Evolutionary conservation across 2,329 filamentous ascomycete genomes (phyloP).

Genomic region (Xylaria sp.): DNA sequence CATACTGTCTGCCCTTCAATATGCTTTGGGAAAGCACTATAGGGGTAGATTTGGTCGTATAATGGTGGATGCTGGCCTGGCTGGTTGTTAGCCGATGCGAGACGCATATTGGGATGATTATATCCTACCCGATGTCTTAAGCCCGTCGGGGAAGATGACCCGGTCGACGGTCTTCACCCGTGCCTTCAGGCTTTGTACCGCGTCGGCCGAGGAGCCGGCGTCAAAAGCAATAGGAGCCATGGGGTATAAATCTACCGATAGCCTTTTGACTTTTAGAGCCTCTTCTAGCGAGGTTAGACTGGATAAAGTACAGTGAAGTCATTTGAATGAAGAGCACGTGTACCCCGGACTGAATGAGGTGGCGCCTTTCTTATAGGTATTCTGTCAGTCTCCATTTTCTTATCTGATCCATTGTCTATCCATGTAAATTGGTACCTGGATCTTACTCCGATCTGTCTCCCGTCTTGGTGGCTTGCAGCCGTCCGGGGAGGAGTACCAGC

Average conservation of each 20-base stretch:
- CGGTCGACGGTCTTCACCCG: conserved; percentile 44
- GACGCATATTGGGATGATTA: background rate
- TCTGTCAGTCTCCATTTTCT: conserved; percentile 15
- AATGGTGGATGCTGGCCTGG: conserved; percentile 75
- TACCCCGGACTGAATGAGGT: conserved; percentile 12
- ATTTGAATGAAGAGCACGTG: conserved; percentile 21
- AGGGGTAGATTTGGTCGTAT: conserved; percentile 69
- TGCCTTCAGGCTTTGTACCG: conserved; percentile 41
- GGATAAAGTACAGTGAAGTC: background rate
- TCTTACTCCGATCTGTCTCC: conserved; percentile 13
- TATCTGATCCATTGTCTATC: conserved; percentile 21
- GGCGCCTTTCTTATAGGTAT: conserved; percentile 29
- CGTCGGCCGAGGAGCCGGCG: conserved; percentile 35
- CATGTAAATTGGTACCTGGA: conserved; percentile 4
- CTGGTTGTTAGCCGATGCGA: conserved; percentile 40
- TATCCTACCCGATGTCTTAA: conserved; percentile 61
- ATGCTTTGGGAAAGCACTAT: conserved; percentile 71
- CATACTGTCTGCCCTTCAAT: conserved; percentile 75
- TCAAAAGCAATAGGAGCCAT: conserved; percentile 47
- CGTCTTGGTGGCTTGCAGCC: conserved; percentile 7
- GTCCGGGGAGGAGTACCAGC: background rate
- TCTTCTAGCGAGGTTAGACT: background rate
- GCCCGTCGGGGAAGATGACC: conserved; percentile 69
- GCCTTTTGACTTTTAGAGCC: conserved; percentile 6
- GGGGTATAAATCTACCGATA: background rate